Evolutionary conservation across 1,284 basidiomycete genomes (phyloP).

Genomic region (Cryptococcus sp.): DNA sequence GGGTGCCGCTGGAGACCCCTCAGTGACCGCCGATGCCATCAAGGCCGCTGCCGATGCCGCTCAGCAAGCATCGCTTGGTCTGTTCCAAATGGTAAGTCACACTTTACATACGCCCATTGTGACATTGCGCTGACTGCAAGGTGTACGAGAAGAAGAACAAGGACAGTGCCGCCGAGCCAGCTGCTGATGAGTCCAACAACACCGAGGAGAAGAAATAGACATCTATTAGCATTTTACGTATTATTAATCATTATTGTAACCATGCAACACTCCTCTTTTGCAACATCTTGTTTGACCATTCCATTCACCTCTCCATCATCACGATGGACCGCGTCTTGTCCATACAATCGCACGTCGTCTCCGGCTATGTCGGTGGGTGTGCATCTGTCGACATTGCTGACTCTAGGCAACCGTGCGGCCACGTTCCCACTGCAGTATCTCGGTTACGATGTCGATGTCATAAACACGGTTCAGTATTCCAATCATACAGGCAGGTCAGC

Average conservation of each 20-base stretch:
- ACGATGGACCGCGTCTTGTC: conserved; percentile 47
- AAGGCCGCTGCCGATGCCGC: conserved; percentile 90
- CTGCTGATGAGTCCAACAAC: conserved; percentile 12
- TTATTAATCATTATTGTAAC: no score
- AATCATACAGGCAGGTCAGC: conserved; percentile 78
- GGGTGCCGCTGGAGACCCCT: conserved; percentile 79
- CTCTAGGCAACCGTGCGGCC: conserved; percentile 67
- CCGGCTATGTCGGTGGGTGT: conserved; percentile 82
- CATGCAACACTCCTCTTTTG: neutral
- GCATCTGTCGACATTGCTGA: neutral
- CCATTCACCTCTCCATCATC: neutral
- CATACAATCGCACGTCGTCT: conserved; percentile 89
- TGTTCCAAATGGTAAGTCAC: conserved; percentile 81
- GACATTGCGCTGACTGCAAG: conserved; percentile 24
- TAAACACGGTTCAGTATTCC: conserved; percentile 84
- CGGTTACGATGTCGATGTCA: conserved; percentile 92
- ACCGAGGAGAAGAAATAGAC: conserved; percentile 35
- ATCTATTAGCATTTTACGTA: no score
- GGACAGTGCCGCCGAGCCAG: neutral
- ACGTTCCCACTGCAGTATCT: conserved; percentile 91
- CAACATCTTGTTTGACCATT: no score
- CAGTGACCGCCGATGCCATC: conserved; percentile 77
- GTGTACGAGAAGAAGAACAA: conserved; percentile 79
- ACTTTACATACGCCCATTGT: neutral
- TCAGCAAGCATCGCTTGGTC: conserved; percentile 91